Evolutionary conservation across 495 filamentous ascomycete genomes (phyloP).

Genomic region (Tetracladium setigerum): DNA sequence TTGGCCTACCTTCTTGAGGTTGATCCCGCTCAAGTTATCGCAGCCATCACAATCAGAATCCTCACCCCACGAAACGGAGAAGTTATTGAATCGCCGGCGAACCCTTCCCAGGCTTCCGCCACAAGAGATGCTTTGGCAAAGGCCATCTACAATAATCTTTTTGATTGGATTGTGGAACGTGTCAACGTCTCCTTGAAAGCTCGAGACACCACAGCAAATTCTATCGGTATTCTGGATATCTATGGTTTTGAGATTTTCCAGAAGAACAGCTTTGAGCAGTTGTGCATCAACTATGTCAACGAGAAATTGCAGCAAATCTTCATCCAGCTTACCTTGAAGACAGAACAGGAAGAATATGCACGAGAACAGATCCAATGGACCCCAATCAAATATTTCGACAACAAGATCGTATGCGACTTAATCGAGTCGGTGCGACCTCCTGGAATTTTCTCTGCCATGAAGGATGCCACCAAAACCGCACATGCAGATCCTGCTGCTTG

Average conservation of each 20-base stretch:
- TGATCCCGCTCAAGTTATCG: constrained; percentile 68
- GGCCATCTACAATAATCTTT: constrained; percentile 94
- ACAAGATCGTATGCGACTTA: constrained; percentile 96
- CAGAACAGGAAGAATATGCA: constrained; percentile 97
- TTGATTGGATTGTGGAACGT: constrained; percentile 96
- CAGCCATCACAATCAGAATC: constrained; percentile 82
- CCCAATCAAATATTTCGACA: constrained; percentile 99
- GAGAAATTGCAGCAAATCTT: constrained; percentile 99
- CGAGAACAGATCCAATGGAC: constrained; percentile 97
- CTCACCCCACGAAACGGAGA: constrained; percentile 82
- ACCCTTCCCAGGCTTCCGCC: constrained; percentile 83
- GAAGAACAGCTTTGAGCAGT: constrained; percentile 97
- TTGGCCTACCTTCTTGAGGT: constrained; percentile 92
- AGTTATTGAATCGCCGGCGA: constrained; percentile 88
- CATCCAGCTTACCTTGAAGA: constrained; percentile 93
- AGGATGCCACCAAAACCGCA: constrained; percentile 95
- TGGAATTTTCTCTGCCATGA: constrained; percentile 91
- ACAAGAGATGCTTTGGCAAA: constrained; percentile 90
- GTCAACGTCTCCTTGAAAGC: constrained; percentile 87
- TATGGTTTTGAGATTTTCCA: constrained; percentile 99
- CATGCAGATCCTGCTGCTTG: constrained; percentile 91
- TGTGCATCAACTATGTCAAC: constrained; percentile 99
- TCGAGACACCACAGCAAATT: constrained; percentile 64
- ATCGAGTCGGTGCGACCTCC: constrained; percentile 90
- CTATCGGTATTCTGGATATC: constrained; percentile 97